Evolutionary conservation across 164 flowering plant genomes (phyloP), one percentile per base, ranked within the genome.

Genomic region (Vitis rotundifolia): DNA sequence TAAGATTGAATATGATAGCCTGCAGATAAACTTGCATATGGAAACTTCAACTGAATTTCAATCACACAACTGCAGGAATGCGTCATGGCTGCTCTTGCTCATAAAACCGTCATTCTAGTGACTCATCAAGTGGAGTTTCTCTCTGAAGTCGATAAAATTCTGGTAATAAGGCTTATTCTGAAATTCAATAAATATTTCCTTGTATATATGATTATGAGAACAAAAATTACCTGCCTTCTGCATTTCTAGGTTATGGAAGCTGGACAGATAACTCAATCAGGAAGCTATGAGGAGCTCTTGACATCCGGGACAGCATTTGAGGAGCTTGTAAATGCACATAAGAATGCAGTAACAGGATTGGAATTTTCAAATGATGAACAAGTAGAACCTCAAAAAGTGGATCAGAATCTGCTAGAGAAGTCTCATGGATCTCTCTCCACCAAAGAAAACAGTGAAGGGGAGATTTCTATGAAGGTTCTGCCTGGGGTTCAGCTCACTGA

Each of bases 81-180:
- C 78, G 94, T 94, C 52, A 83, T 85, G 94, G 71, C 37, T 61
- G 89, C 92, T 61, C 80, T 94, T 4, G 73, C 66, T 49, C 61
- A 69, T 16, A 92, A 92, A 73, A 94, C 91, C 16, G 94, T 94
- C 49, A 80, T 94, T 75, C 81, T 94, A 50, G 97, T 94, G 49
- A 92, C 98, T 59, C 97, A 94, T 79, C 98, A 94, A 86, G 93
- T 92, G 28, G 98, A 94, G 72, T 94, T 91, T 68, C 92, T 94
- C 9, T 73, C 91, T 11, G 84, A 77, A 66, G 91, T 79, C 55
- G 92, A 94, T 60, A 72, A 59, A 49, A 90, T 92, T 71, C 60
- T 92, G 94, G 97, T 94, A 86, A 80, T 22, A 22, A 22, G 26
- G 26, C 26, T 22, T 22, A 22, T 2, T 22, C 26, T 22, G 2